Evolutionary conservation across 1,284 basidiomycete genomes (phyloP).

Genomic region (Ustilago curta): DNA sequence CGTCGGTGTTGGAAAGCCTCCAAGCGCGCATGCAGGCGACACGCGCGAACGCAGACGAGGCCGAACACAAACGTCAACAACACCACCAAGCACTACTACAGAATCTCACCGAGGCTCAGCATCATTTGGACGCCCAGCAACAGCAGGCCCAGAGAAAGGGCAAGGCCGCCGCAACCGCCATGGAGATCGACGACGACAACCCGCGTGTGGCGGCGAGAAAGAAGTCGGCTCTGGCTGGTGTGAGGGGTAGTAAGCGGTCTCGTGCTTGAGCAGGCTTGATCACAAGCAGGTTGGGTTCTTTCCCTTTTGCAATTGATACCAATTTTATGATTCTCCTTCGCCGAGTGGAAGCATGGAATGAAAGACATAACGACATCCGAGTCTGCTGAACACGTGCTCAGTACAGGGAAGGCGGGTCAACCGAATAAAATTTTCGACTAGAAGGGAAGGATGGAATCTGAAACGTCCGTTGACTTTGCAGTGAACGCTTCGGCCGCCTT

Average conservation of each 20-base stretch:
- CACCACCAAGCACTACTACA: conserved; percentile 29
- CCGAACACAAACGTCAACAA: conserved; percentile 14
- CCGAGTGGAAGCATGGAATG: not conserved
- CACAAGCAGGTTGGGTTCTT: not conserved
- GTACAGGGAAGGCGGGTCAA: not conserved
- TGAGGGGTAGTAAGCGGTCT: conserved; percentile 40
- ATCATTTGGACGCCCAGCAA: conserved; percentile 26
- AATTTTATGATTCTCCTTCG: not conserved
- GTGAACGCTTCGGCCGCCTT: conserved; percentile 43
- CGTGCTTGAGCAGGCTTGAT: conserved; percentile 20
- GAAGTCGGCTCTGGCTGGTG: conserved; percentile 15
- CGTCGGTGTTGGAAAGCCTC: conserved; percentile 21
- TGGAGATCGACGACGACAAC: conserved; percentile 43
- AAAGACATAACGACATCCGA: not conserved
- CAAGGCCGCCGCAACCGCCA: conserved; percentile 23
- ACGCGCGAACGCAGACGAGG: conserved; percentile 8
- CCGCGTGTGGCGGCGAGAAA: conserved; percentile 19
- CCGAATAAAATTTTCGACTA: conserved; percentile 1
- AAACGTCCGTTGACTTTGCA: conserved; percentile 28
- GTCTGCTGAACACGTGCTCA: not conserved
- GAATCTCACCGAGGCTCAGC: conserved; percentile 25
- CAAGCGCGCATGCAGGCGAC: conserved; percentile 27
- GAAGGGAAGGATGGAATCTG: conserved; percentile 43
- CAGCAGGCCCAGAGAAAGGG: conserved; percentile 31
- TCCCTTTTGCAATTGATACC: not conserved